These are phyloP conservation scores for Beauveria scarabaeidicola DNA, from an alignment of 2,329 filamentous ascomycete genomes.

Conservation along the genomic window DNA sequence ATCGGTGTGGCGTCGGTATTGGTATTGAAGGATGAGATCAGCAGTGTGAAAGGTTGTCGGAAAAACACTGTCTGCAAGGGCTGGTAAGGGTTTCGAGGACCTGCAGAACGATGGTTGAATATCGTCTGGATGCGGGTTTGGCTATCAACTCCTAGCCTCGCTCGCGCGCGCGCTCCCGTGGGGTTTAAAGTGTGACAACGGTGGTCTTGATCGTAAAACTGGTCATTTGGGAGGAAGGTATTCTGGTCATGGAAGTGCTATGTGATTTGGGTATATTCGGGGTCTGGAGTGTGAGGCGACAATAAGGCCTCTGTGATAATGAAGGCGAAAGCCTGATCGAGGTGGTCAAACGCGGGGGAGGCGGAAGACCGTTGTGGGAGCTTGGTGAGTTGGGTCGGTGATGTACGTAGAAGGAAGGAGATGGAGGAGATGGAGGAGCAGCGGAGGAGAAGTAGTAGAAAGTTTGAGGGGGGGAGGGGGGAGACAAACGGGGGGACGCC, in stretches of 20 bases:
- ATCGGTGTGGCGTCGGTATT: background rate
- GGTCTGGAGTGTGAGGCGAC: conserved; percentile 1
- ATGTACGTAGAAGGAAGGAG: conserved; percentile 3
- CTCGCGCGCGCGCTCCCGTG: conserved; percentile 56
- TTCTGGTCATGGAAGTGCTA: conserved; percentile 31
- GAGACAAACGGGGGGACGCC: background rate
- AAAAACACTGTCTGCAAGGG: conserved; percentile 14
- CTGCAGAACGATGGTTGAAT: conserved; percentile 50
- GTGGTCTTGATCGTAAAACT: conserved; percentile 39
- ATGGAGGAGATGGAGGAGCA: conserved; percentile 4
- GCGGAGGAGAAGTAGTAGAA: conserved; percentile 9
- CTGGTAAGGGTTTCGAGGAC: conserved; percentile 15
- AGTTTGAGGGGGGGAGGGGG: conserved; percentile 9
- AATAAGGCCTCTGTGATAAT: background rate
- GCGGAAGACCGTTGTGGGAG: conserved; percentile 1
- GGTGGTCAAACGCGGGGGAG: background rate
- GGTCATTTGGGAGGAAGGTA: conserved; percentile 44
- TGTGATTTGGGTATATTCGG: conserved; percentile 10
- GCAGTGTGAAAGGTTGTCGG: conserved; percentile 9
- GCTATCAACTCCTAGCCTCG: conserved; percentile 29
- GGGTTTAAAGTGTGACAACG: conserved; percentile 62
- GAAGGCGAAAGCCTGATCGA: background rate
- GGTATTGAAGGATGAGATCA: conserved; percentile 1
- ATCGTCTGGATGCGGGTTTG: conserved; percentile 33
- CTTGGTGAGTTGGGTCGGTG: conserved; percentile 2